A percentile compares a stretch with the other conserved stretches of the same genome.
Evolutionary conservation across 2,329 filamentous ascomycete genomes (phyloP).

Genomic region (Myotisia sp.): DNA sequence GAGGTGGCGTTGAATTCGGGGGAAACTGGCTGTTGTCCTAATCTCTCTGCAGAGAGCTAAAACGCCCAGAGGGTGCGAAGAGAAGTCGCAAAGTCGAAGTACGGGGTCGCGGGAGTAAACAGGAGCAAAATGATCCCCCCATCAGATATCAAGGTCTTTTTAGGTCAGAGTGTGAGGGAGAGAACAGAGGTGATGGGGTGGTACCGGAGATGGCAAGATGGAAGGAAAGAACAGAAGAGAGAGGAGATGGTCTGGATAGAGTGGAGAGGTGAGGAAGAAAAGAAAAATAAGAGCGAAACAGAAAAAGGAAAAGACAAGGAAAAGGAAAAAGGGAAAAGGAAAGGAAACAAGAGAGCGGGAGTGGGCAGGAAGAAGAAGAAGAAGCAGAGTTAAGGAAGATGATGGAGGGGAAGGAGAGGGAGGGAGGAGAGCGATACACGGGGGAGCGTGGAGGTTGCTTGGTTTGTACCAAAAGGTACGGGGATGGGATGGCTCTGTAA

Average conservation of each 20-base stretch:
- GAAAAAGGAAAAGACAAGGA: background rate
- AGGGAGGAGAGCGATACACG: slow-evolving; percentile 26
- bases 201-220: background rate
- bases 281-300: slow-evolving; percentile 31
- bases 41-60: slow-evolving; percentile 13
- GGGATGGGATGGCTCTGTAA: no score
- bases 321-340: slow-evolving; percentile 22
- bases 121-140: slow-evolving; percentile 20
- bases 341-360: slow-evolving; percentile 19
- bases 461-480: no score
- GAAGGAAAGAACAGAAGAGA: background rate
- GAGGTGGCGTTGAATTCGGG: background rate
- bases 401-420: slow-evolving; percentile 21
- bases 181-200: slow-evolving; percentile 11
- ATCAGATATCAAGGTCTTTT: slow-evolving; percentile 19
- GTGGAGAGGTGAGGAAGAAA: slow-evolving; percentile 12
- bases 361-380: slow-evolving; percentile 22
- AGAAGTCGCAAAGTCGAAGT: slow-evolving; percentile 35
- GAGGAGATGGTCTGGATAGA: slow-evolving; percentile 2
- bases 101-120: slow-evolving; percentile 28
- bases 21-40: slow-evolving; percentile 8
- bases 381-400: slow-evolving; percentile 10
- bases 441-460: slow-evolving; percentile 45
- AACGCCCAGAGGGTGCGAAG: slow-evolving; percentile 37
- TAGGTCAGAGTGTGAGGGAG: slow-evolving; percentile 24